Base-by-base conservation (phyloP, 2,329 filamentous ascomycete genomes). In the Penicillium sumatraense region DNA sequence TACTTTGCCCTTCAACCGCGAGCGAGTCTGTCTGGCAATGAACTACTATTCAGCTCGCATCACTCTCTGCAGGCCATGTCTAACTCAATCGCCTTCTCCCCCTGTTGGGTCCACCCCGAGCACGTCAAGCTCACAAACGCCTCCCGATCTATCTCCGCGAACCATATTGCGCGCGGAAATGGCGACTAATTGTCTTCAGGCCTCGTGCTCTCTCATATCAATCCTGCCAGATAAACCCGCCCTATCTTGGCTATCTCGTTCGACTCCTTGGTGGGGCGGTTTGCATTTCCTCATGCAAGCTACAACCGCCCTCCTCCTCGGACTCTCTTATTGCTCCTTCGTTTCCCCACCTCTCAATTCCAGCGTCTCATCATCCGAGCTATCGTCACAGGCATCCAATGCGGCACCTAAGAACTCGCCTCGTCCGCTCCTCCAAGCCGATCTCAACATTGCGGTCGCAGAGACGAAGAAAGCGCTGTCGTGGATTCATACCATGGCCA, bases 221-320 rank as follows among this genome's bases (percentile, higher is more conserved):
- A 65, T 75, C 16, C 65, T 79, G 21, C 76, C 76, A 1, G 66
- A 76, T 3, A 52, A 63, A 2, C 67, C 73, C 0, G 68, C 75
- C 46, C 59, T 70, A 3, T 29, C 64, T 20, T 74, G 72, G 56
- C 57, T 79, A 2, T 66, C 68, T 11, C 66, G 66, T 16, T 53
- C 70, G 2, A 66, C 74, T 0, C 74, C 75, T 9, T 78, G 75
- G 75, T 79, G 76, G 74, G 68, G 63, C 50, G 65, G 76, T n/a
- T 63, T 79, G 0, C 75, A 78, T 57, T 75, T 69, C 55, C 56
- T 78, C 2, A 76, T 79, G 65, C 77, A 79, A 57, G 72, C 75
- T 1, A 73, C 70, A 0, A 75, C 71, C 0, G 71, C 77, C 7
- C 61, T 78, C 13, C 66, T 79, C 14, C 68, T 78, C 3, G 71